Evolutionary conservation across 495 filamentous ascomycete species (phyloP).

Genomic region (Sordaria brevicollis): DNA sequence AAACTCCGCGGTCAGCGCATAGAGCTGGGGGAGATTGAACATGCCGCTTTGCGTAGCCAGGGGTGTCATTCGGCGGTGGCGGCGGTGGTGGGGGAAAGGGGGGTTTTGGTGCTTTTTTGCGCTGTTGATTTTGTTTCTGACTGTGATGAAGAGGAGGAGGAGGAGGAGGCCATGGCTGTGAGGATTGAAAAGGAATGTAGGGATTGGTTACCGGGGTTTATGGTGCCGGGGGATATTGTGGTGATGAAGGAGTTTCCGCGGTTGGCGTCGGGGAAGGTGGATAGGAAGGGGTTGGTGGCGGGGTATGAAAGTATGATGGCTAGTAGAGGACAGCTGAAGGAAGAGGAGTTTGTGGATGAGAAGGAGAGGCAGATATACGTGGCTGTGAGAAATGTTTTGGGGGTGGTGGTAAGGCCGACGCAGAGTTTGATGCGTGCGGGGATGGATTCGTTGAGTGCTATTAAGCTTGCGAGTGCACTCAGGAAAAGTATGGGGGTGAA

Average conservation of each 20-base stretch:
- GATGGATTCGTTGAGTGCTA: conserved; percentile 64
- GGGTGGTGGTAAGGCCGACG: conserved; percentile 21
- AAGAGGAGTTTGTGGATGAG: conserved; percentile 18
- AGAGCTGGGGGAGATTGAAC: conserved; percentile 76
- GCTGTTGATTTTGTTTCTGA: conserved; percentile 31
- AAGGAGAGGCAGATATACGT: conserved; percentile 38
- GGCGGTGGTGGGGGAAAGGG: conserved; percentile 46
- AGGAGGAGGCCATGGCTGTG: conserved; percentile 16
- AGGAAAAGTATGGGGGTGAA: conserved; percentile 35
- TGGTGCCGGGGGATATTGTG: conserved; percentile 64
- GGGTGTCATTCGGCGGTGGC: conserved; percentile 47
- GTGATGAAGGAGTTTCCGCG: conserved; percentile 51
- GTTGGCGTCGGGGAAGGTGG: conserved; percentile 68
- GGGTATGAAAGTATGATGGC: conserved; percentile 35
- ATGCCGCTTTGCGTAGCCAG: conserved; percentile 46
- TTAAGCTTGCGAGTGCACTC: conserved; percentile 52
- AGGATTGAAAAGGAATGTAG: conserved; percentile 47
- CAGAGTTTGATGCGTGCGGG: conserved; percentile 44
- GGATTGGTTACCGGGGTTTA: conserved; percentile 64
- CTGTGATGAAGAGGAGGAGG: too few species aligned
- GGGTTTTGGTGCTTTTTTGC: conserved; percentile 58
- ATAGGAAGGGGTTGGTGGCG: conserved; percentile 51
- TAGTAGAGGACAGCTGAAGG: neutral
- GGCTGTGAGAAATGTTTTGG: conserved; percentile 38
- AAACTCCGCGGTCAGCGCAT: conserved; percentile 75